These are phyloP conservation scores for Thraustochytrium sp. DNA, from an alignment of 352 stramenopile genomes.

Conservation along the genomic window DNA sequence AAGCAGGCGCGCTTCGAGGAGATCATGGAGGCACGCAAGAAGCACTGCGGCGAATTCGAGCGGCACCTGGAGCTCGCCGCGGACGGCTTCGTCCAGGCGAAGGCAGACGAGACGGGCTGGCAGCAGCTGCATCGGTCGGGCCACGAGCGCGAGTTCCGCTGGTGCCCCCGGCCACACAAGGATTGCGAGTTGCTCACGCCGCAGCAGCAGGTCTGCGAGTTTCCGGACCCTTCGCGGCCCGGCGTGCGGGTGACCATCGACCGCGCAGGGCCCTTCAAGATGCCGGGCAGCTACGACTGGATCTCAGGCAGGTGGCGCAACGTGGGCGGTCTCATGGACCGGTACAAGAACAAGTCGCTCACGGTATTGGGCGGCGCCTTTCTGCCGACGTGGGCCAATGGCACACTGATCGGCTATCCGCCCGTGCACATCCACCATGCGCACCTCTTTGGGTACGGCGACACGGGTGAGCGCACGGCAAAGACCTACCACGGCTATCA, in stretches of 20 bases:
- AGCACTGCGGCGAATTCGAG: background rate
- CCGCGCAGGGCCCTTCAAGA: background rate
- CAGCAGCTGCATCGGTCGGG: background rate
- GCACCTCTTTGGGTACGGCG: background rate
- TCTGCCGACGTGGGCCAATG: slow-evolving; percentile 7
- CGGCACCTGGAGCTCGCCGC: background rate
- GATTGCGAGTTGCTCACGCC: background rate
- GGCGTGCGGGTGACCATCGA: slow-evolving; percentile 15
- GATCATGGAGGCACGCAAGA: background rate
- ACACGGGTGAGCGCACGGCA: background rate
- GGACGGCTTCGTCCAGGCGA: background rate
- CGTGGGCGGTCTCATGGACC: background rate
- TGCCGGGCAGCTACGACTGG: slow-evolving; percentile 29
- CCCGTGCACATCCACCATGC: slow-evolving; percentile 43
- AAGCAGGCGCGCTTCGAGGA: background rate
- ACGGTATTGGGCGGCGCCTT: slow-evolving; percentile 20
- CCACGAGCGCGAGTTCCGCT: background rate
- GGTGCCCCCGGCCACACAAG: background rate
- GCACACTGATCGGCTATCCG: slow-evolving; percentile 25
- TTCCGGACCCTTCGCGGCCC: background rate
- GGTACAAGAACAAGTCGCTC: background rate
- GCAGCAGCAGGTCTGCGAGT: background rate
- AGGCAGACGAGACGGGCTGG: background rate
- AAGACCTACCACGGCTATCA: slow-evolving; percentile 13
- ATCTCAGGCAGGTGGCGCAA: background rate